phyloP scores from a whole-genome alignment of 768 basidiomycete genomes.

The Coprinellus micaceus region DNA sequence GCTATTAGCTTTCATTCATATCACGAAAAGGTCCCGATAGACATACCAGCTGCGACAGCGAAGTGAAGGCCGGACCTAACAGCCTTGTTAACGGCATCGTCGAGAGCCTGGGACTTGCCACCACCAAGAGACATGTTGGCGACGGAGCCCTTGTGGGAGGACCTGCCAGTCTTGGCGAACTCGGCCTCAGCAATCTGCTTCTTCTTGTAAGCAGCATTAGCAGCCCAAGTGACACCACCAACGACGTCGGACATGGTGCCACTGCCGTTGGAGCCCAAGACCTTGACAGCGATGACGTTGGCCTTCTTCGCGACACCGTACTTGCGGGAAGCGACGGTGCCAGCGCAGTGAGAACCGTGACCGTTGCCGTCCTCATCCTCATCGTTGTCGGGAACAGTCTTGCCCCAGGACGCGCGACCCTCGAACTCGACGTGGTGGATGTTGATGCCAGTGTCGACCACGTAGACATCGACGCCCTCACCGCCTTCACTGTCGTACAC shows the following conservation, averaged over 20 bases:
- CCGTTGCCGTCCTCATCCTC: slow-evolving; percentile 91
- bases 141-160: slow-evolving; percentile 88
- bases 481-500: slow-evolving; percentile 69
- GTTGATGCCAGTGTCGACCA: slow-evolving; percentile 90
- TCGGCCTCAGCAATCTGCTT: slow-evolving; percentile 62
- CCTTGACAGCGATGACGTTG: slow-evolving; percentile 86
- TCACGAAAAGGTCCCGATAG: slow-evolving; percentile 19
- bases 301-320: slow-evolving; percentile 97
- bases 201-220: slow-evolving; percentile 47
- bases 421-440: slow-evolving; percentile 80
- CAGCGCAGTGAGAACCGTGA: slow-evolving; percentile 93
- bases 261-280: slow-evolving; percentile 89
- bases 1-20: not conserved
- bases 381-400: slow-evolving; percentile 83
- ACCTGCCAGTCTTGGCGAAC: slow-evolving; percentile 67
- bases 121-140: slow-evolving; percentile 98
- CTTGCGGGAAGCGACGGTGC: slow-evolving; percentile 89
- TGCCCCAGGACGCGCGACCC: slow-evolving; percentile 89
- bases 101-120: slow-evolving; percentile 82
- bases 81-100: slow-evolving; percentile 81
- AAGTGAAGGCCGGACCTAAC: slow-evolving; percentile 87
- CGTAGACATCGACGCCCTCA: slow-evolving; percentile 89
- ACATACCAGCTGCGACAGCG: slow-evolving; percentile 83
- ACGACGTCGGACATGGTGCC: slow-evolving; percentile 95
- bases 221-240: slow-evolving; percentile 82